These are phyloP conservation scores for Phytophthora kernoviae DNA, from an alignment of 352 stramenopile genomes.

Conservation along the genomic window DNA sequence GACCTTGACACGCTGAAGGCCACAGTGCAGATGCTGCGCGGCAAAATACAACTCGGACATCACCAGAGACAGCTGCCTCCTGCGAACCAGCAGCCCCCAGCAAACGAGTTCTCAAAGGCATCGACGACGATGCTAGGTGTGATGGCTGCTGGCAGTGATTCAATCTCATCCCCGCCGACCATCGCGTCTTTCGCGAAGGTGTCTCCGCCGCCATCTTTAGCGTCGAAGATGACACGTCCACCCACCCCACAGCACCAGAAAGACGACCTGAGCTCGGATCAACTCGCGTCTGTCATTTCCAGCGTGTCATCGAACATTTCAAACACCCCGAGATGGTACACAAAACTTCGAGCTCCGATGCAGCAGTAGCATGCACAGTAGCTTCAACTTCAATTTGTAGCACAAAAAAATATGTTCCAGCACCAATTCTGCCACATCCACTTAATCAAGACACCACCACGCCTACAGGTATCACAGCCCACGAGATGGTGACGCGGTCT, in stretches of 20 bases:
- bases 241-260: constrained; percentile 28
- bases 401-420: no score
- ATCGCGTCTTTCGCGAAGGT: constrained; percentile 30
- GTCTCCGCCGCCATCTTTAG: constrained; percentile 38
- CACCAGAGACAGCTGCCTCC: constrained; percentile 27
- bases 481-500: not conserved
- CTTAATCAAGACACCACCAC: no score
- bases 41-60: constrained; percentile 16
- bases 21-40: constrained; percentile 51
- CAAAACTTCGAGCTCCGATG: constrained; percentile 45
- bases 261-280: constrained; percentile 1
- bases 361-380: constrained; percentile 13
- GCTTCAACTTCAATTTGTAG: constrained; percentile 11
- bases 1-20: constrained; percentile 70
- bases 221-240: constrained; percentile 54
- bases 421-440: no score
- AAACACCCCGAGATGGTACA: constrained; percentile 65
- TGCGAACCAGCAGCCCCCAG: constrained; percentile 1
- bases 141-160: not conserved
- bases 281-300: constrained; percentile 7
- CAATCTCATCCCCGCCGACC: not conserved
- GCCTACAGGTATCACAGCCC: not conserved
- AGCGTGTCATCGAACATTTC: constrained; percentile 24
- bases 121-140: not conserved
- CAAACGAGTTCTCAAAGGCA: constrained; percentile 2